These are phyloP conservation scores for Agaricales sp. DNA, from an alignment of 1,284 basidiomycete species.

Conservation along the genomic window DNA sequence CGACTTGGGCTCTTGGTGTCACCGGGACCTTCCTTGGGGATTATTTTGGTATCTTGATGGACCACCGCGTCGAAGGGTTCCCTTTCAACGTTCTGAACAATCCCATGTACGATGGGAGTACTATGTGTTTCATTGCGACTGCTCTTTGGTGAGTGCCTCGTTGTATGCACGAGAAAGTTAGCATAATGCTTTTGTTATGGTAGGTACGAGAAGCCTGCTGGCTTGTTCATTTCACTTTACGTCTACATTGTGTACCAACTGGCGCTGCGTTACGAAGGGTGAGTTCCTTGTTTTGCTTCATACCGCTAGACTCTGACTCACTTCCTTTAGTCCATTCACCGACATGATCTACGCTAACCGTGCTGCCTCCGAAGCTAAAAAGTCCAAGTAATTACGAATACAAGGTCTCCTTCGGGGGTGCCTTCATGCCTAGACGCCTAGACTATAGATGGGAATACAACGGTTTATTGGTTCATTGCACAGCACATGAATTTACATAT, in stretches of 20 bases:
- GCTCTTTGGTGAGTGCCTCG: conserved; percentile 61
- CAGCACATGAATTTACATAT: too few relatives aligned
- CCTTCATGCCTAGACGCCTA: neutral
- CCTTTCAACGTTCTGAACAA: conserved; percentile 91
- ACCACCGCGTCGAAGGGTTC: conserved; percentile 77
- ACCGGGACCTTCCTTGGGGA: conserved; percentile 95
- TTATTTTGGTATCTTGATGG: conserved; percentile 99
- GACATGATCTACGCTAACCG: conserved; percentile 72
- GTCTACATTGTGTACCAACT: conserved; percentile 79
- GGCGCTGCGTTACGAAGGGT: conserved; percentile 86
- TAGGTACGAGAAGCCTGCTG: conserved; percentile 78
- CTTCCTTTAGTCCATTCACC: conserved; percentile 55
- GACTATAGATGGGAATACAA: neutral
- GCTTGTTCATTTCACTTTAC: conserved; percentile 64
- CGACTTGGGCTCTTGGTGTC: conserved; percentile 86
- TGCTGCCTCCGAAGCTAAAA: conserved; percentile 22
- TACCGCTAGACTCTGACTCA: conserved; percentile 7
- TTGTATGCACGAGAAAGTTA: neutral
- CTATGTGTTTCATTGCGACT: conserved; percentile 76
- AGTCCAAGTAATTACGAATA: conserved; percentile 7
- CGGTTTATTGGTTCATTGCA: neutral
- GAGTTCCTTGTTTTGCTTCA: conserved; percentile 16
- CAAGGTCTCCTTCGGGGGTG: neutral
- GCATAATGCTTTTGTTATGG: conserved; percentile 1
- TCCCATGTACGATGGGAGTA: conserved; percentile 95